Evolutionary conservation across 1,139 yeast species (phyloP), one percentile per base, ranked within the genome.

Genomic region (Komagataea norvegica): DNA sequence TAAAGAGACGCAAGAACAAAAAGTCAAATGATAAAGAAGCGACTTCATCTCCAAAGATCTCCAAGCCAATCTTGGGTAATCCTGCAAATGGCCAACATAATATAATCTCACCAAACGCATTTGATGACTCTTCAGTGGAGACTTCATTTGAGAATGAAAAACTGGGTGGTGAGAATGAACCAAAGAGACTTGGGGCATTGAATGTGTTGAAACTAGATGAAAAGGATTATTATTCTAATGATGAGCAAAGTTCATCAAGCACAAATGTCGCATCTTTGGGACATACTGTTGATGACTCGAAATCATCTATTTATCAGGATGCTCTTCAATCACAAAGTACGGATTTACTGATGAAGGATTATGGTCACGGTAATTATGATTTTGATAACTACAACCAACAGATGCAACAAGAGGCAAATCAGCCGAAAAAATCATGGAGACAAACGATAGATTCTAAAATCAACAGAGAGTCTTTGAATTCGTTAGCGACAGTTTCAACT

Each of bases 401-500:
- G 5, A 34, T 22, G 17, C 19, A 27, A 21, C 21, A 45, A 47
- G 29, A 52, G 50, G 29, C 43, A 59, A 7, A 8, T 26, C 29
- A 26, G 13, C 61, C 79, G 6, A 61, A 68, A 45, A 76, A 76
- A 57, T 86, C 96, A 6, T 87, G 97, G 96, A 70, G 96, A 57
- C 70, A 68, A 44, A 70, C 73, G 1, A 53, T 61, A 37, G 61
- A 61, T 19, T 58, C 70, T 5, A 51, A 36, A 20, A 74, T 73
- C 25, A 47, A 51, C 32, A 71, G 83, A 49, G 77, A 74, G 34
- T 83, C 93, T 15, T 68, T 77, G 42, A 75, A 74, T 24, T 84
- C 96, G 1, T 55, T 84, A 46, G 89, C 91, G 25, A 87, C 96
- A 0, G 91, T 88, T 20, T 80, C 91, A 34, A 85, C 96, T 0